Evolutionary conservation across 306 rosid genomes (phyloP), one percentile per base, ranked within the genome.

Genomic region (Castanopsis chinensis): DNA sequence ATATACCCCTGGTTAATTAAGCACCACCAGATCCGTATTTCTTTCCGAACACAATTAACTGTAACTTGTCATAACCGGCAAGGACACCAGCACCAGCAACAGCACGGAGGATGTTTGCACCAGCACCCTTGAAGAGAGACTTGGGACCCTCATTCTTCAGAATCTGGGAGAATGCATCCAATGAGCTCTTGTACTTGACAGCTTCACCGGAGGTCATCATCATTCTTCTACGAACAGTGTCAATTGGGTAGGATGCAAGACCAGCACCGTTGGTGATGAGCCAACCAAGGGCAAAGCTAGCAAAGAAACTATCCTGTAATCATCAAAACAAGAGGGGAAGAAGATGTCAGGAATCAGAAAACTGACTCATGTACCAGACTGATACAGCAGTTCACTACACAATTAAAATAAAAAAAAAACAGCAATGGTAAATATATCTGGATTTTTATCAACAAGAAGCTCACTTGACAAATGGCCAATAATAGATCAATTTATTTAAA

Each of bases 121-220:
- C 97, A 14, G 93, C 97, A 67, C 98, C 98, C 97, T 94, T 94
- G 69, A 94, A 94, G 79, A 94, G 85, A 21, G 98, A 92, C 88
- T 87, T 94, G 70, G 91, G 53, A 71, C 98, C 97, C 88, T 94
- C 97, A 0, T 94, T 94, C 92, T 92, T 92, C 72, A 94, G 65
- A 79, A 92, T 94, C 78, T 94, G 97, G 2, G 67, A 0, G 57
- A 94, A 94, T 3, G 97, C 98, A 76, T 94, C 96, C 5, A 86
- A 1, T 19, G 98, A 90, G 71, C 93, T 90, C 87, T 83, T 92
- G 92, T 94, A 94, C 93, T 94, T 92, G 28, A 90, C 97, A 0
- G 98, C 98, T 71, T 94, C 98, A 25, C 98, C 98, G 0, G 98
- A 94, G 23, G 98, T 94, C 98, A 94, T 94, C 98, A 94, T 94